phyloP scores from a whole-genome alignment of 495 filamentous ascomycete species.

The Penicillium lividum region DNA sequence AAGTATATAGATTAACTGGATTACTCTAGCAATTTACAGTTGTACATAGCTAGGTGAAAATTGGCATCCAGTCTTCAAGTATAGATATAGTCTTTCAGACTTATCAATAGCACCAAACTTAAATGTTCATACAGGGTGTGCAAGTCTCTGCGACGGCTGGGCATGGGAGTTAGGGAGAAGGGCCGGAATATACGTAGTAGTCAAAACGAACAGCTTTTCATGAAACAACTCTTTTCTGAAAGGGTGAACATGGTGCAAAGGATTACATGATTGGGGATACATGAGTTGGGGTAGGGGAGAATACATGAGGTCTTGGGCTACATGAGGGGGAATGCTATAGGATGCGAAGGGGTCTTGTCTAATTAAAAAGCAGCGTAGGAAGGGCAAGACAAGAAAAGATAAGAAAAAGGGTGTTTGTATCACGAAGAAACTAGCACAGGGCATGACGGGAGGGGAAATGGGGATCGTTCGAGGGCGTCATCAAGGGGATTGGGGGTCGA shows the following conservation, averaged over 20 bases:
- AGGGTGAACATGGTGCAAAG: conserved; percentile 22
- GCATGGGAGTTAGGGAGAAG: conserved; percentile 16
- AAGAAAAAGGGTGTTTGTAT: conserved; percentile 22
- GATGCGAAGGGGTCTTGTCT: conserved; percentile 41
- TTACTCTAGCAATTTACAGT: too few species aligned
- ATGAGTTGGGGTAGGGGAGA: conserved; percentile 26
- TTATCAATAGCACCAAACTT: background rate
- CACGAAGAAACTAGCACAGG: conserved; percentile 25
- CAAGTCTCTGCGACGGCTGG: conserved; percentile 2
- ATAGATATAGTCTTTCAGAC: background rate
- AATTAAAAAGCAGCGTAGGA: conserved; percentile 41
- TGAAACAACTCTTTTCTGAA: conserved; percentile 35
- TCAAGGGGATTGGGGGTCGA: conserved; percentile 15
- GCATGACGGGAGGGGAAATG: conserved; percentile 35
- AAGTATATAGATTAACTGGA: too few species aligned
- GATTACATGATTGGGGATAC: conserved; percentile 21
- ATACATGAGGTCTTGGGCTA: conserved; percentile 56
- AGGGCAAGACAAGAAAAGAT: conserved; percentile 13
- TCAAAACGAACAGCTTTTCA: conserved; percentile 34
- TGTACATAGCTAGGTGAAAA: too few species aligned
- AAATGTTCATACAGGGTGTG: conserved; percentile 34
- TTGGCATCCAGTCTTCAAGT: background rate
- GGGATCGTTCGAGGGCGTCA: conserved; percentile 28
- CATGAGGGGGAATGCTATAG: conserved; percentile 46
- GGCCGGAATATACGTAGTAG: conserved; percentile 32